Conservation (phyloP, 75 land plant species). For the Isoetes taiwanensis region DNA sequence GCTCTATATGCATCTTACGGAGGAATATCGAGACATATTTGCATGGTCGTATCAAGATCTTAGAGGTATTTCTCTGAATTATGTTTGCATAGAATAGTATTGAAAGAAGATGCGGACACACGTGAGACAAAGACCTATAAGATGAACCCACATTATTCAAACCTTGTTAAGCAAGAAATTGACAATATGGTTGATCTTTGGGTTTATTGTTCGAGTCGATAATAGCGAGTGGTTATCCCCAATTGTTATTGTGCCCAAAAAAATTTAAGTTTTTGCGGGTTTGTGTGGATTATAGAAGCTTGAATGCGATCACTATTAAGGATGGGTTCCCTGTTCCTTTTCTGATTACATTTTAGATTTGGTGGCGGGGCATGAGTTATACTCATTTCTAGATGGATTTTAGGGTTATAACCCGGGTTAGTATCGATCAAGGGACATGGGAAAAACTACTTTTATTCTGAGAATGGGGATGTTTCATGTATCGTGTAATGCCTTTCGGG, state of each 20-base stretch:
- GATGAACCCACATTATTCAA: too few species aligned
- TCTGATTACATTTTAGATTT: not conserved
- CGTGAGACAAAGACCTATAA: too few species aligned
- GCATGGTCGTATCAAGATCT: too few species aligned
- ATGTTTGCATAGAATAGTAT: too few species aligned
- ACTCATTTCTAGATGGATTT: constrained; percentile 10
- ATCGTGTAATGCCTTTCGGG: constrained; percentile 5
- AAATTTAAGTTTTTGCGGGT: constrained; percentile 1
- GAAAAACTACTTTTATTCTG: not conserved
- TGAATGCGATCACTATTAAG: not conserved
- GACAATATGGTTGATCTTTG: not conserved
- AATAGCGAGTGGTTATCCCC: constrained; percentile 5
- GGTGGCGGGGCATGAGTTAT: constrained; percentile 9
- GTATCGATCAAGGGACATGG: not conserved
- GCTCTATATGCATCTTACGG: too few species aligned
- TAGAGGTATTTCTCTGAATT: too few species aligned
- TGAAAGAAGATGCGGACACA: too few species aligned
- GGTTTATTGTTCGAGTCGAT: not conserved
- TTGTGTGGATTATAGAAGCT: not conserved
- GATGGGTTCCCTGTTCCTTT: not conserved
- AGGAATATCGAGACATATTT: too few species aligned
- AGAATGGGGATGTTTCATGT: not conserved
- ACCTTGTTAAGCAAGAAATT: too few species aligned
- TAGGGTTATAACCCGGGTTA: not conserved
- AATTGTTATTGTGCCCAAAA: constrained; percentile 11